Evolutionary conservation across 768 basidiomycete species (phyloP).

Genomic region (Boletus sp.): DNA sequence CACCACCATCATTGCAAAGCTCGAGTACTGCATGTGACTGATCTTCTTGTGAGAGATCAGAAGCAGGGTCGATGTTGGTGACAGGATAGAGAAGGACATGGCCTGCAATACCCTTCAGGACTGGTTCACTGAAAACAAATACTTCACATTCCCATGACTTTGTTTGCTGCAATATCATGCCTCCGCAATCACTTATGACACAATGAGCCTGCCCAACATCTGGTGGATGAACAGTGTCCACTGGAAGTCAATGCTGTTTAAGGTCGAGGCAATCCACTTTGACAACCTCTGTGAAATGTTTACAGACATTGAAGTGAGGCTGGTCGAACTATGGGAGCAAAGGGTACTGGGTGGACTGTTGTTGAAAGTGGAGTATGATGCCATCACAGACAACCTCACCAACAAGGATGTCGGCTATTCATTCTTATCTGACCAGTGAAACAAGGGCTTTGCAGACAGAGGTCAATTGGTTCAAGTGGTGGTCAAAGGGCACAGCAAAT

Average conservation of each 20-base stretch:
- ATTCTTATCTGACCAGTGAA: neutral
- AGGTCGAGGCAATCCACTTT: neutral
- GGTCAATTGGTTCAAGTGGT: neutral
- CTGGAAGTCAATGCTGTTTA: neutral
- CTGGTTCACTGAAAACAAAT: neutral
- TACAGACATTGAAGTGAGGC: neutral
- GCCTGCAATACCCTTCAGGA: too few species aligned
- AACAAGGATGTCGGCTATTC: neutral
- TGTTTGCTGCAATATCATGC: neutral
- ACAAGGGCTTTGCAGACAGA: neutral
- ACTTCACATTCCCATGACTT: neutral
- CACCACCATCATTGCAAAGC: too few species aligned
- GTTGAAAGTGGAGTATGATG: neutral
- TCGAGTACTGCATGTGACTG: too few species aligned
- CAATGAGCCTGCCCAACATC: neutral
- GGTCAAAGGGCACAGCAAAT: accelerated
- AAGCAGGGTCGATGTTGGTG: too few species aligned
- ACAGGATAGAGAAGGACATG: too few species aligned
- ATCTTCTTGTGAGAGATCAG: too few species aligned
- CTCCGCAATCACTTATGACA: neutral
- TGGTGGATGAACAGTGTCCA: neutral
- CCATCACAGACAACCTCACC: neutral
- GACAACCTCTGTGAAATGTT: neutral
- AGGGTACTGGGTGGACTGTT: neutral
- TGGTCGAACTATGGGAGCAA: neutral